A percentile compares a stretch with the other conserved stretches of the same genome.
phyloP scores from a whole-genome alignment of 2,329 filamentous ascomycete genomes.

The Ophiostoma novo-ulmi region DNA sequence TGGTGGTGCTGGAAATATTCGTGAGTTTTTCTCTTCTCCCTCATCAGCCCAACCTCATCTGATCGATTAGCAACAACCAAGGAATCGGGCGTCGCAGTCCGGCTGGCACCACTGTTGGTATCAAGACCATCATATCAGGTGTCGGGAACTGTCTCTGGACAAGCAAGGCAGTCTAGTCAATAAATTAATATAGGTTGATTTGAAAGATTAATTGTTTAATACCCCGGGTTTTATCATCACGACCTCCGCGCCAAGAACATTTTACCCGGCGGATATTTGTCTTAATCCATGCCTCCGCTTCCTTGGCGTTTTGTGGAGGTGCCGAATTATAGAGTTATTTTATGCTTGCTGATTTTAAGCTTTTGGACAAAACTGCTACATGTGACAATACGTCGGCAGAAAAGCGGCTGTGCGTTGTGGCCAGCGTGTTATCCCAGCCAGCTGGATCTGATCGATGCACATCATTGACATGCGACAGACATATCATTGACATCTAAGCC shows the following conservation, averaged over 20 bases:
- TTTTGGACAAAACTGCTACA: neutral
- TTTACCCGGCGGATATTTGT: conserved; percentile 8
- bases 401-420: neutral
- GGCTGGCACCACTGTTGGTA: neutral
- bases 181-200: neutral
- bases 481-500: neutral
- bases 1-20: neutral
- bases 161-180: neutral
- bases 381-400: neutral
- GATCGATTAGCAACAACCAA: neutral
- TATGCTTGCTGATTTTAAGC: neutral
- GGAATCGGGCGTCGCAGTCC: neutral
- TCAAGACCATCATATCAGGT: neutral
- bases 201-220: neutral
- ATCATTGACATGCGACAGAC: neutral
- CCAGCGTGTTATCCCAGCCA: neutral
- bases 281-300: neutral
- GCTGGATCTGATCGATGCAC: neutral
- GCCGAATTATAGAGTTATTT: neutral
- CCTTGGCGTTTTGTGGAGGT: neutral
- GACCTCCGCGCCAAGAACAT: conserved; percentile 5
- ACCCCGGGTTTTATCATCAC: neutral
- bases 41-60: neutral
- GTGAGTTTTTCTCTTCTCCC: neutral
- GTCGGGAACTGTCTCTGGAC: neutral